Base-by-base conservation (phyloP, 2,329 filamentous ascomycete species). In the Penicillium sp. region DNA sequence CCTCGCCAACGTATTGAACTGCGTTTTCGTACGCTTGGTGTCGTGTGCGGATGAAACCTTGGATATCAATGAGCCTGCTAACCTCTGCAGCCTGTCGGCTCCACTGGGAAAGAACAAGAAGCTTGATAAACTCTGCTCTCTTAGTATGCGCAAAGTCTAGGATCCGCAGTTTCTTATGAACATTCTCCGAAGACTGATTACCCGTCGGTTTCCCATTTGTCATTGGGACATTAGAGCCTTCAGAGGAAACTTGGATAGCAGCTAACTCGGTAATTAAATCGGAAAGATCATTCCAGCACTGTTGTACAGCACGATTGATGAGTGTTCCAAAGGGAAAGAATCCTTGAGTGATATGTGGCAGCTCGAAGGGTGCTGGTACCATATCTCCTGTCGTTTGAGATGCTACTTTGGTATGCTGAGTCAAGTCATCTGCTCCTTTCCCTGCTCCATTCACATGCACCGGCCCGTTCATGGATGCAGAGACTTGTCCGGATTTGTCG, bases 71-170 rank as follows among this genome's bases (percentile, higher is more conserved):
- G 55, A 97, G 80, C 71, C 88, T 90, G 75, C 87, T 88, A 62
- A 97, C 89, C 62, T 88, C 85, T 36, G 85, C 81, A 31, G 87
- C 85, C 69, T 89, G 87, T 65, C 88, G 83, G 68, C 88, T 89
- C 94, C 94, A 99, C 73, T 94, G 88, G 1, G 88, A 85, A 43
- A 99, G 86, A 21, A 99, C 90, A 18, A 96, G 79, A 7, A 92
- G 83, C 75, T 99, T 97, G 70, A 95, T 90, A 79, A 95, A 97
- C 75, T 90, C 90, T 28, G 87, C 85, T 66, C 96, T 87, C 65
- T 88, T 84, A 21, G 85, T 82, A 68, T 93, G 87, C 8, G 88
- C 85, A 74, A 94, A 95, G 41, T 88, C 84, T 53, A 96, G 73
- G 48, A 96, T 71, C 33, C 79, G 74, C 26, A 83, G 74, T 73